Conservation (phyloP, 1,284 basidiomycete genomes). For the Trametes sp. region DNA sequence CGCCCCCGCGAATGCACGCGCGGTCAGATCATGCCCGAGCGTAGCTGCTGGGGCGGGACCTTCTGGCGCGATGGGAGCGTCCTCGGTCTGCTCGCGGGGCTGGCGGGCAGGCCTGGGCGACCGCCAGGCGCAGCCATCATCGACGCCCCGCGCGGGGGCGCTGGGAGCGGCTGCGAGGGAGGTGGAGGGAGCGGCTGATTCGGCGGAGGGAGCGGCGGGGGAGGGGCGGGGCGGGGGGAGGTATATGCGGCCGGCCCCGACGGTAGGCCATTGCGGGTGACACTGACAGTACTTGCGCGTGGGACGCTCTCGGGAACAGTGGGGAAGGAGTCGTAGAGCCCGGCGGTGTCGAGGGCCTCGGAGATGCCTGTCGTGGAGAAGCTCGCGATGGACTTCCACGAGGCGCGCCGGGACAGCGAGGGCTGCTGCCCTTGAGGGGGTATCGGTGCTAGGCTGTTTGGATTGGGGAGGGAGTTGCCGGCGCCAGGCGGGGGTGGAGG, state of each 20-base stretch:
- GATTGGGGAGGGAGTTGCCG: conserved; percentile 2
- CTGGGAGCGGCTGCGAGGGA: conserved; percentile 18
- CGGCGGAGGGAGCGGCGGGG: conserved; percentile 23
- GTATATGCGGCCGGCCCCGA: conserved; percentile 34
- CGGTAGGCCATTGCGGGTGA: conserved; percentile 39
- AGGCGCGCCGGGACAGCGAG: conserved; percentile 27
- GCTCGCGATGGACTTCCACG: conserved; percentile 40
- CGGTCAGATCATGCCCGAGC: conserved; percentile 33
- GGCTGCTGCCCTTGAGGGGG: conserved; percentile 20
- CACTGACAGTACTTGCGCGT: conserved; percentile 4
- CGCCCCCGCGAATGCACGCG: not conserved
- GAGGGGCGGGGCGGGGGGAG: conserved; percentile 28
- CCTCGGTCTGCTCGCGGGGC: conserved; percentile 25
- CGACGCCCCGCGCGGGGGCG: conserved; percentile 24
- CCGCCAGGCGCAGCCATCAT: conserved; percentile 19
- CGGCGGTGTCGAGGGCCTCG: conserved; percentile 38
- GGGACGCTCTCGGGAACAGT: conserved; percentile 41
- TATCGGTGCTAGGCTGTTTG: conserved; percentile 17
- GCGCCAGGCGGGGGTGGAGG: conserved; percentile 23
- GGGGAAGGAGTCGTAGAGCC: conserved; percentile 46
- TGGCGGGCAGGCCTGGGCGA: conserved; percentile 26
- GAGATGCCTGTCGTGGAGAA: conserved; percentile 36
- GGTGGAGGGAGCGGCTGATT: conserved; percentile 27
- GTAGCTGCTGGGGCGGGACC: conserved; percentile 27
- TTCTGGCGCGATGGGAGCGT: conserved; percentile 25